Percentiles rank a stretch among this genome's conserved stretches.
These are phyloP conservation scores for Cryphonectria parasitica DNA, from an alignment of 2,329 filamentous ascomycete species.

Conservation along the genomic window DNA sequence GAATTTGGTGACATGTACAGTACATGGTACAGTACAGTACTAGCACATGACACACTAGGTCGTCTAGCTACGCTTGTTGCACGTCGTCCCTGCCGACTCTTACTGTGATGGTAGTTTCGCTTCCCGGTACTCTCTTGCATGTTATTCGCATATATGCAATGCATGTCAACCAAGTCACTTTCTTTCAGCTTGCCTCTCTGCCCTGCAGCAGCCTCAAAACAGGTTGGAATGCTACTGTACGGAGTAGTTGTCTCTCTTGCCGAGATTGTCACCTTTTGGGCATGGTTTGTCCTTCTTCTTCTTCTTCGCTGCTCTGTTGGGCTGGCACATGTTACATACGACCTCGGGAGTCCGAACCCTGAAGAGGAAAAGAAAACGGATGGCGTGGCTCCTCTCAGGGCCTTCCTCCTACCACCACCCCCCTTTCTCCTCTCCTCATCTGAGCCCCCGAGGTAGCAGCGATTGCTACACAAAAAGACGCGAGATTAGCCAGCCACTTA, in stretches of 20 bases:
- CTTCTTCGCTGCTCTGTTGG: not conserved
- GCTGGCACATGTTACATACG: not conserved
- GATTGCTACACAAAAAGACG: conserved; percentile 4
- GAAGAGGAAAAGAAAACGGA: not conserved
- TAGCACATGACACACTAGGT: no score
- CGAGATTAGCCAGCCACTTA: not conserved
- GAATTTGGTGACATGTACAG: no score
- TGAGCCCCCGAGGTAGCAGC: conserved; percentile 12
- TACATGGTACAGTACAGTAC: no score
- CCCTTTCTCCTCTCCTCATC: not conserved
- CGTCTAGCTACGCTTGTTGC: no score
- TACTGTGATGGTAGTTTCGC: not conserved
- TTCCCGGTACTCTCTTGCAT: conserved; percentile 18
- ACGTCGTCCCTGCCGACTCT: not conserved
- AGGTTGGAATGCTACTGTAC: not conserved
- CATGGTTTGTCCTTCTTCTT: not conserved
- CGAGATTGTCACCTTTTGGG: not conserved
- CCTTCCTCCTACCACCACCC: not conserved
- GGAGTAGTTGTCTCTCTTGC: not conserved
- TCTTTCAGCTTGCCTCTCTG: conserved; percentile 17
- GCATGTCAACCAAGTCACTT: not conserved
- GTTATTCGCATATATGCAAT: not conserved
- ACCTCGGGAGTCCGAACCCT: conserved; percentile 7
- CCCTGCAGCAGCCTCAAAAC: conserved; percentile 24
- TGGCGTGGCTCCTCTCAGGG: conserved; percentile 7